phyloP scores from a whole-genome alignment of 441 rosid species.

The Arabidopsis hybrid region DNA sequence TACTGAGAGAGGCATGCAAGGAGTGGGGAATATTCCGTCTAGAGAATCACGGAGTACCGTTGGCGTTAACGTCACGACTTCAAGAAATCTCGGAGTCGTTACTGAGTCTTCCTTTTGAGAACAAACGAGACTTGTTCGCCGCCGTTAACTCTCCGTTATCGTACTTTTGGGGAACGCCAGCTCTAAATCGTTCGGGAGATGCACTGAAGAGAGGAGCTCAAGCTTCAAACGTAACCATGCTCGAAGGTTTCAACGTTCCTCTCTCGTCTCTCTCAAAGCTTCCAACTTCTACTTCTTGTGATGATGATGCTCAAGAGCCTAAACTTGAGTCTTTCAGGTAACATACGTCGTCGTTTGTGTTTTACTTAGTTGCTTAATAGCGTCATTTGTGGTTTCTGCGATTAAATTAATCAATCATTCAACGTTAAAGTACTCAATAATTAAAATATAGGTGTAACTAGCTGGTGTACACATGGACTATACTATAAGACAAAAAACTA shows the following conservation, averaged over 20 bases:
- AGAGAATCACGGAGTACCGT: slow-evolving; percentile 75
- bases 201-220: slow-evolving; percentile 48
- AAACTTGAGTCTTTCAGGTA: slow-evolving; percentile 68
- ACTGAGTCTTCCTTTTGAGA: slow-evolving; percentile 59
- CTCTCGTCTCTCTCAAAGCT: slow-evolving; percentile 54
- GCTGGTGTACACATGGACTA: background rate
- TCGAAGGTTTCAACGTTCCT: slow-evolving; percentile 71
- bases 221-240: slow-evolving; percentile 49
- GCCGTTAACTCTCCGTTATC: slow-evolving; percentile 53
- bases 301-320: slow-evolving; percentile 33
- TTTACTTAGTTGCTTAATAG: background rate
- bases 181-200: slow-evolving; percentile 57
- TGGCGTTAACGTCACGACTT: slow-evolving; percentile 46
- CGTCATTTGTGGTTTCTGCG: background rate
- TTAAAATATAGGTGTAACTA: slow-evolving; percentile 3
- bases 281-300: slow-evolving; percentile 19
- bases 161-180: slow-evolving; percentile 82
- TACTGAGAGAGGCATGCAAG: slow-evolving; percentile 60
- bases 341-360: background rate
- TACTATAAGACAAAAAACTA: background rate
- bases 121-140: slow-evolving; percentile 49
- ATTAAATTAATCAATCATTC: background rate
- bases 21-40: slow-evolving; percentile 79
- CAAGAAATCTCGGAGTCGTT: slow-evolving; percentile 51
- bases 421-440: slow-evolving; percentile 6